Conservation (phyloP, 352 stramenopile species). For the Peronospora farinosa region DNA sequence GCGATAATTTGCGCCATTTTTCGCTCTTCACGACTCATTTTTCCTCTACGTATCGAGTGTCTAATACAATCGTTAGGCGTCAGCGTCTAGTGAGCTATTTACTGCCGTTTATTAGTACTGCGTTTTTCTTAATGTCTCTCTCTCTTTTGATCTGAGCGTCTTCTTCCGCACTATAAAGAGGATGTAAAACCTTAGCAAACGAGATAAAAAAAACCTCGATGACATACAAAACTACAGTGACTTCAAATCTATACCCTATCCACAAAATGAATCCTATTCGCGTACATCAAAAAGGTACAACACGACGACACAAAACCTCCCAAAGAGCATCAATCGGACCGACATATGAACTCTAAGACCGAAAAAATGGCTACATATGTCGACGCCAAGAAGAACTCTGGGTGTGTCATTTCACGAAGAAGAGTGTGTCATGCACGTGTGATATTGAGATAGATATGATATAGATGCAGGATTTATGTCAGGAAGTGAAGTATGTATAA, state of each 20-base stretch:
- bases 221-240: conserved; percentile 14
- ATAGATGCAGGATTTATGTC: conserved; percentile 54
- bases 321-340: conserved; percentile 17
- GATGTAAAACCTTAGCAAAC: conserved; percentile 18
- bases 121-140: not conserved
- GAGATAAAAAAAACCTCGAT: conserved; percentile 17
- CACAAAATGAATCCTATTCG: conserved; percentile 9
- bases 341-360: conserved; percentile 17
- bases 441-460: conserved; percentile 69
- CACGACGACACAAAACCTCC: conserved; percentile 8
- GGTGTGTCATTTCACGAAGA: no score
- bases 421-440: no score
- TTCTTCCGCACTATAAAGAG: conserved; percentile 24
- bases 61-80: no score
- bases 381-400: no score
- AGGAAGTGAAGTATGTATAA: conserved; percentile 51
- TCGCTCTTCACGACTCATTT: conserved; percentile 66
- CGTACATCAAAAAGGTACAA: conserved; percentile 17
- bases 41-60: no score
- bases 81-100: not conserved
- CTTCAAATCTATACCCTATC: conserved; percentile 11
- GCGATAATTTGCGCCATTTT: conserved; percentile 80
- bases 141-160: conserved; percentile 9
- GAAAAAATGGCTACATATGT: no score
- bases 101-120: no score